Percentiles rank a stretch among this genome's conserved stretches.
Evolutionary conservation across 176 grass and related monocot genomes (phyloP).

Genomic region (Carex myosuroides): DNA sequence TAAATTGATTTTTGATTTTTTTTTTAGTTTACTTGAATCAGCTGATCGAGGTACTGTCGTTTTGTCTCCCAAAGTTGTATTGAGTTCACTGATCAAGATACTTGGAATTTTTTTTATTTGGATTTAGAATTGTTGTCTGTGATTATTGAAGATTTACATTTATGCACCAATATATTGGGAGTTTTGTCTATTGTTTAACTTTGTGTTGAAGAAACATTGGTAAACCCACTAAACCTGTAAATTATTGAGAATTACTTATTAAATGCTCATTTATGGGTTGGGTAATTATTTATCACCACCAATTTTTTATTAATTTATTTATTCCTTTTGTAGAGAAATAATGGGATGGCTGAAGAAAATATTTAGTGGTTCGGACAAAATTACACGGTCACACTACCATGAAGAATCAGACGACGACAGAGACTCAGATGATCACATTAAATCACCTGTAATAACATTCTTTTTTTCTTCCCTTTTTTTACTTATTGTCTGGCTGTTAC

Average conservation of each 20-base stretch:
- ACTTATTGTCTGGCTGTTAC: neutral
- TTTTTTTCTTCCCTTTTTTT: constrained; percentile 11
- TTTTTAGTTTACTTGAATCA: neutral
- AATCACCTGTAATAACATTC: constrained; percentile 28
- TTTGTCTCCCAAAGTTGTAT: neutral
- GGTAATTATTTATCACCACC: neutral
- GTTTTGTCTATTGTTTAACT: neutral
- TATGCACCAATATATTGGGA: neutral
- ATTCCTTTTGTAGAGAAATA: neutral
- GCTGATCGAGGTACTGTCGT: too few relatives aligned
- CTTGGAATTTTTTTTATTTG: neutral
- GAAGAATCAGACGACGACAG: constrained; percentile 30
- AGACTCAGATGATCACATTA: constrained; percentile 30
- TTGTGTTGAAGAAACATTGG: neutral
- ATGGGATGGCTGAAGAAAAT: constrained; percentile 87
- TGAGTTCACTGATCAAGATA: neutral
- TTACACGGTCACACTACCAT: constrained; percentile 43
- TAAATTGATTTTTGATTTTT: neutral
- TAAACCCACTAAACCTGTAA: neutral
- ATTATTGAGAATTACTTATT: neutral
- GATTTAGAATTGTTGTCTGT: neutral
- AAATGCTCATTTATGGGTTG: neutral
- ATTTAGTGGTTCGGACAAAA: constrained; percentile 60
- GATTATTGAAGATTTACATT: neutral
- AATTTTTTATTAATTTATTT: neutral